Percentiles rank a stretch among this genome's conserved stretches.
Evolutionary conservation across 2,329 filamentous ascomycete species (phyloP).

Genomic region (Emericellopsis atlantica): DNA sequence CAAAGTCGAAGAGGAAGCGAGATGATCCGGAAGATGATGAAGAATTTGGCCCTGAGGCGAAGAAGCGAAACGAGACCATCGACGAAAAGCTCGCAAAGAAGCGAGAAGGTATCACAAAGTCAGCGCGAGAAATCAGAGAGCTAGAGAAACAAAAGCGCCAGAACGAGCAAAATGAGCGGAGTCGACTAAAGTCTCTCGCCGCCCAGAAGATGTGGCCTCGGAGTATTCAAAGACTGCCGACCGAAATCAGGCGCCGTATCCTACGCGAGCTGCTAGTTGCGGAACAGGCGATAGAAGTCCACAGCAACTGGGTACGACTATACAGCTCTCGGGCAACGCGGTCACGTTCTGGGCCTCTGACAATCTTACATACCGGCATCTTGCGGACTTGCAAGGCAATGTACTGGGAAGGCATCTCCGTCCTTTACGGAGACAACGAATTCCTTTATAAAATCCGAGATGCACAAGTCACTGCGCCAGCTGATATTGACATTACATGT

Average conservation of each 20-base stretch:
- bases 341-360: constrained; percentile 10
- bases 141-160: too few species aligned
- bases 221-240: constrained; percentile 8
- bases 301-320: constrained; percentile 16
- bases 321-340: background rate
- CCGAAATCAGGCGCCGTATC: constrained; percentile 16
- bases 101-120: background rate
- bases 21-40: too few species aligned
- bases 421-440: constrained; percentile 34
- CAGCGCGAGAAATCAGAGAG: background rate
- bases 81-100: background rate
- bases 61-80: too few species aligned
- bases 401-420: constrained; percentile 20
- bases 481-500: constrained; percentile 5
- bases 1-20: too few species aligned
- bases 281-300: constrained; percentile 16
- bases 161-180: too few species aligned
- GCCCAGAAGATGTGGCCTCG: too few species aligned
- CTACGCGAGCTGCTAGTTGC: constrained; percentile 18
- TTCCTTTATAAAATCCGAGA: constrained; percentile 35
- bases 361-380: constrained; percentile 15
- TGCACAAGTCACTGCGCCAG: constrained; percentile 1
- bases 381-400: constrained; percentile 20
- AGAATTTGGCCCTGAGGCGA: too few species aligned
- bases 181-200: too few species aligned